Base-by-base conservation (phyloP, 2,329 filamentous ascomycete genomes). In the Aspergillus eucalypticola region DNA sequence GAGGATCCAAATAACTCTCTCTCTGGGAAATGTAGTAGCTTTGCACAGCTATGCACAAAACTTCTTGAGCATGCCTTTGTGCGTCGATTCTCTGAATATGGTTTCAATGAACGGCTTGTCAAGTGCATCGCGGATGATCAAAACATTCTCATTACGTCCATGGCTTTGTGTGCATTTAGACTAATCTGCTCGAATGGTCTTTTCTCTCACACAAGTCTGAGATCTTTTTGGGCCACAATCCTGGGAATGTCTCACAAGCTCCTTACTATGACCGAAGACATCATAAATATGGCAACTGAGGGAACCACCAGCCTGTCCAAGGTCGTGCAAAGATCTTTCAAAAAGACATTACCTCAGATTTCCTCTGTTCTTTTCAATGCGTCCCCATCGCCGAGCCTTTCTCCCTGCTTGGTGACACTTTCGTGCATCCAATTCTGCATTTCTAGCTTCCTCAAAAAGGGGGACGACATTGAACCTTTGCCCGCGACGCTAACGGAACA, bases 51-150 rank as follows among this genome's bases (percentile, higher is more conserved):
- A n/a, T 81, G 81, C 54, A 73, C 72, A 25, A 86, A 84, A 64
- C 74, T 87, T 59, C 66, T 76, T 3, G 81, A 81, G 39, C 53
- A 70, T 21, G 68, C 70, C n/a, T 76, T 78, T 56, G 67, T 69
- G 32, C 70, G 69, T n/a, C 74, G 76, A 29, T 92, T 96, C 67
- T 83, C 90, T 19, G 88, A 92, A 62, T 88, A 91, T 65, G 86
- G 87, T 6, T 86, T 90, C 58, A 90, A 91, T 62, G 83, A 87
- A 56, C 84, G 84, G 29, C 80, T 97, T 15, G 84, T 92, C 55
- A 81, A 84, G 48, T 83, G 85, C 44, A 79, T 90, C 8, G 82
- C 81, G 0, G 79, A 81, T 52, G 85, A 89, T 68, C 75, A 81
- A 1, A 89, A 92, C 70, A 65, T 71, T 38, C 60, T 78, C 17